phyloP scores from a whole-genome alignment of 1,284 basidiomycete genomes.

The Marasmius oreades region DNA sequence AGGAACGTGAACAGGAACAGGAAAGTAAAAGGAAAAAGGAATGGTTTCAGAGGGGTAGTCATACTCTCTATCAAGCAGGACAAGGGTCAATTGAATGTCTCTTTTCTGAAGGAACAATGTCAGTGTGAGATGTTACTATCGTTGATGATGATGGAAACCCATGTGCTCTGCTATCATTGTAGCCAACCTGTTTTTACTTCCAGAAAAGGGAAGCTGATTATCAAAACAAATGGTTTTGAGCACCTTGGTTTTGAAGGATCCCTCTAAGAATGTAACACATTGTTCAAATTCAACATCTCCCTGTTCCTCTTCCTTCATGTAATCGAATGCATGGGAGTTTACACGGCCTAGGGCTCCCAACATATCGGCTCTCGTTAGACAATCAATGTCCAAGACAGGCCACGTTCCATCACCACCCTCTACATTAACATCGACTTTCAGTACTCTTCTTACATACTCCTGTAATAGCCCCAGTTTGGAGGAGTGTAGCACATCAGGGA shows the following conservation, averaged over 20 bases:
- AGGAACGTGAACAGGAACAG: too few relatives aligned
- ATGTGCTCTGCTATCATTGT: background rate
- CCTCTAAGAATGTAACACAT: background rate
- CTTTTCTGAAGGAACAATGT: too few relatives aligned
- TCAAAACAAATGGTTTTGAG: conserved; percentile 2
- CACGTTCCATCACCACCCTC: conserved; percentile 17
- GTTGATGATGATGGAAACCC: too few relatives aligned
- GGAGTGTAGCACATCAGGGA: conserved; percentile 36
- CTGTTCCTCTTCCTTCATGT: background rate
- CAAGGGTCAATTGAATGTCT: too few relatives aligned
- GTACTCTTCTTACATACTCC: conserved; percentile 24
- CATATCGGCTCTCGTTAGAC: background rate
- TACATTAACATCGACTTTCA: conserved; percentile 26
- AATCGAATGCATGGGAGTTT: background rate
- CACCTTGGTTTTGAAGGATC: background rate
- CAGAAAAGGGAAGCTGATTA: background rate
- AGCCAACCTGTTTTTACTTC: background rate
- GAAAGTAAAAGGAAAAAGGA: too few relatives aligned
- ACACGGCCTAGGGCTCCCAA: background rate
- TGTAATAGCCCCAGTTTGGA: conserved; percentile 26
- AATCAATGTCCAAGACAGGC: background rate
- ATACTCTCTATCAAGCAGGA: too few relatives aligned
- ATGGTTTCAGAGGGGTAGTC: too few relatives aligned
- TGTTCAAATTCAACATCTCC: background rate
- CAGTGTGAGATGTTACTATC: too few relatives aligned